Conservation (phyloP, 768 basidiomycete species). For the Austroboletus festivus region DNA sequence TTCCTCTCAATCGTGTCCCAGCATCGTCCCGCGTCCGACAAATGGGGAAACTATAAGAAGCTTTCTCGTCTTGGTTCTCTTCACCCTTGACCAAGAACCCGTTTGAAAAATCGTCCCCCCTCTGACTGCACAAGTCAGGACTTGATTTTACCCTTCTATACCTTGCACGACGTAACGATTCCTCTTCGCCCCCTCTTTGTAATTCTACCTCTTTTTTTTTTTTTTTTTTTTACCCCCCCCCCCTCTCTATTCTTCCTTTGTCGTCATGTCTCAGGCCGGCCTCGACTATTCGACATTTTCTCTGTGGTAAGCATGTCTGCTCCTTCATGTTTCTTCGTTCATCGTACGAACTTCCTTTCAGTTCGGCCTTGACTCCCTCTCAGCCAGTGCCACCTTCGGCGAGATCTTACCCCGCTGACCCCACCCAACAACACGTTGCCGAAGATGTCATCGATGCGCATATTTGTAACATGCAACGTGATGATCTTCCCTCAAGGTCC, state of each 20-base stretch:
- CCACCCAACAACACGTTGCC: slow-evolving; percentile 25
- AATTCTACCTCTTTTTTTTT: not conserved
- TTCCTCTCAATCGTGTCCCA: slow-evolving; percentile 19
- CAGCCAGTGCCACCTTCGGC: slow-evolving; percentile 12
- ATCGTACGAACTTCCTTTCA: slow-evolving; percentile 4
- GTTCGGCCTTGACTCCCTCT: slow-evolving; percentile 28
- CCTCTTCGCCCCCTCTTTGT: slow-evolving; percentile 6
- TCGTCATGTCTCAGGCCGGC: slow-evolving; percentile 17
- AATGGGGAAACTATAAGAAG: slow-evolving; percentile 28
- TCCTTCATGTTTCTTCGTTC: not conserved
- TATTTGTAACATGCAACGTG: slow-evolving; percentile 28
- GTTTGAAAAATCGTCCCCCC: slow-evolving; percentile 20
- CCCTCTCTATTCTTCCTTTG: not conserved
- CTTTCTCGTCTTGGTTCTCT: slow-evolving; percentile 20
- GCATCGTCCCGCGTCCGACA: slow-evolving; percentile 22
- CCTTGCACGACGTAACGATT: not conserved
- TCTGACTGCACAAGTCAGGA: not conserved
- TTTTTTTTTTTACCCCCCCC: not conserved
- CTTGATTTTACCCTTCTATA: no score
- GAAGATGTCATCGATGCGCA: slow-evolving; percentile 29
- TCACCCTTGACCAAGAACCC: slow-evolving; percentile 24
- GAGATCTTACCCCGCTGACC: slow-evolving; percentile 29
- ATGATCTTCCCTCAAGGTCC: slow-evolving; percentile 35
- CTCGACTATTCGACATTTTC: slow-evolving; percentile 31
- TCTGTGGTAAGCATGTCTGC: slow-evolving; percentile 15